These are phyloP conservation scores for Cyclospora cayetanensis DNA, from an alignment of 169 alveolate species.

Conservation along the genomic window DNA sequence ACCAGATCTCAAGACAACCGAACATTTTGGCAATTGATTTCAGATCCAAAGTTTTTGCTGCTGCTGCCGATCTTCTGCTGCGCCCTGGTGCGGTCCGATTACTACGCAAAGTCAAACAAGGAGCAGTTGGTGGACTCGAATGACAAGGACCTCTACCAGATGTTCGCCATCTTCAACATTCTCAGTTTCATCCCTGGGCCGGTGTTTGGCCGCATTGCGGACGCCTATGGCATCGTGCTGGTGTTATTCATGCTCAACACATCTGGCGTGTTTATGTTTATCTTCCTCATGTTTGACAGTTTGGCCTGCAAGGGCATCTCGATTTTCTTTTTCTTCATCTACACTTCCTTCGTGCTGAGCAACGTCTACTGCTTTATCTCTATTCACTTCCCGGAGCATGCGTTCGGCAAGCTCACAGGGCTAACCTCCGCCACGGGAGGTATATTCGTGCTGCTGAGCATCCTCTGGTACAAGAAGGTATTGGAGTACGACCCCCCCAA, in stretches of 20 bases:
- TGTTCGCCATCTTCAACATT: conserved; percentile 64
- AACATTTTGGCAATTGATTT: not conserved
- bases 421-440: conserved; percentile 71
- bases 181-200: conserved; percentile 72
- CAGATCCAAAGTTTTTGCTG: conserved; percentile 46
- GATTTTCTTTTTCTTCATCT: conserved; percentile 35
- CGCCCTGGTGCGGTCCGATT: conserved; percentile 67
- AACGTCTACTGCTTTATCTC: conserved; percentile 69
- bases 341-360: conserved; percentile 71
- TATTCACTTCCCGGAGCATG: conserved; percentile 59
- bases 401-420: conserved; percentile 71
- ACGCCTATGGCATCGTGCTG: conserved; percentile 43
- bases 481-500: conserved; percentile 7
- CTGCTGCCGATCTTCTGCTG: conserved; percentile 49
- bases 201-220: conserved; percentile 63
- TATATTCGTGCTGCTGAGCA: conserved; percentile 43
- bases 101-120: conserved; percentile 71
- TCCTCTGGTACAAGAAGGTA: conserved; percentile 65
- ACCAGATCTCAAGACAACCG: not conserved
- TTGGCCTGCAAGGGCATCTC: conserved; percentile 68
- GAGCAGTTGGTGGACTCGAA: conserved; percentile 54
- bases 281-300: conserved; percentile 48
- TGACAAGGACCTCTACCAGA: conserved; percentile 14
- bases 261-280: conserved; percentile 52
- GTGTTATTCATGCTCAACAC: conserved; percentile 30